Evolutionary conservation across 2,329 filamentous ascomycete species (phyloP).

Genomic region (Chaetomium sp.): DNA sequence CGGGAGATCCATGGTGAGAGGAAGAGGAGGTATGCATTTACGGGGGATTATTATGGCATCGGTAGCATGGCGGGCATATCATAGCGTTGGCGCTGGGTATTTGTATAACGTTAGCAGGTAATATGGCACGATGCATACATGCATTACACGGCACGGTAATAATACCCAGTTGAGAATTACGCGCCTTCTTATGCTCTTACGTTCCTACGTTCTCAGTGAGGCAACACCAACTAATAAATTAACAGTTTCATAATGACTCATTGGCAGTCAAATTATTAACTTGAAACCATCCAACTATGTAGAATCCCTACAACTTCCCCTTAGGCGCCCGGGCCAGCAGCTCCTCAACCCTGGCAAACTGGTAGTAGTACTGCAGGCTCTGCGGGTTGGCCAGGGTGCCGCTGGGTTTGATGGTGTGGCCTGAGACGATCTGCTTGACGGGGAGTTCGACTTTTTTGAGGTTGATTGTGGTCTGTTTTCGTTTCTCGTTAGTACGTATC

Average conservation of each 20-base stretch:
- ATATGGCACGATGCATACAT: too few relatives aligned
- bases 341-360: conserved; percentile 67
- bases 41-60: too few relatives aligned
- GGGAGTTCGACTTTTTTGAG: conserved; percentile 80
- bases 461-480: conserved; percentile 68
- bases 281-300: background rate
- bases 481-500: conserved; percentile 13
- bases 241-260: too few relatives aligned
- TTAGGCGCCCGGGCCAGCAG: conserved; percentile 29
- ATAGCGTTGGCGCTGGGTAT: conserved; percentile 21
- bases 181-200: too few relatives aligned
- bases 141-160: too few relatives aligned
- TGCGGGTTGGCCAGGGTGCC: conserved; percentile 72
- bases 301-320: conserved; percentile 19
- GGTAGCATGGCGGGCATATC: conserved; percentile 13
- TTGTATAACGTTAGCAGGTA: background rate
- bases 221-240: too few relatives aligned
- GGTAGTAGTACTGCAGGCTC: conserved; percentile 71
- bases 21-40: too few relatives aligned
- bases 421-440: conserved; percentile 77
- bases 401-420: conserved; percentile 65
- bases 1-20: too few relatives aligned
- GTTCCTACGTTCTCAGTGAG: too few relatives aligned
- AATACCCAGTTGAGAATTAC: too few relatives aligned
- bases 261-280: too few relatives aligned